These are phyloP conservation scores for Coemansia sp. DNA, from an alignment of 192 early-diverging fungal genomes.

Conservation along the genomic window DNA sequence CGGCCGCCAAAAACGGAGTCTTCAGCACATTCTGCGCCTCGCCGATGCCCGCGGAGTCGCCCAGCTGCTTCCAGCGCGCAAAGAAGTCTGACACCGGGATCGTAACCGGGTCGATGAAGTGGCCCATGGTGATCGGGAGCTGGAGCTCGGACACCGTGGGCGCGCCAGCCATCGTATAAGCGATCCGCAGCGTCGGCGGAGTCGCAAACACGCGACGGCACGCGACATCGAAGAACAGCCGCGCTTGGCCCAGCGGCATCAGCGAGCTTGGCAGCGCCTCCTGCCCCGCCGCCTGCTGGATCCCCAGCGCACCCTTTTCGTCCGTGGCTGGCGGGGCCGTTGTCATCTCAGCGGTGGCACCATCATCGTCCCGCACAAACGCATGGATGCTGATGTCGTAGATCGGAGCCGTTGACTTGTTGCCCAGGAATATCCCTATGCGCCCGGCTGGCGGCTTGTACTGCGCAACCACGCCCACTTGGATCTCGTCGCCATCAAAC, in stretches of 20 bases:
- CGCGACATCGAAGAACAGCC: conserved; percentile 72
- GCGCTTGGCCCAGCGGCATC: conserved; percentile 61
- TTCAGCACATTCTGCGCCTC: conserved; percentile 65
- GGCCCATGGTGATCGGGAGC: conserved; percentile 76
- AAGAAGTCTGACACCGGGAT: conserved; percentile 82
- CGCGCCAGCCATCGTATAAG: conserved; percentile 62
- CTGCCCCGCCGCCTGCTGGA: conserved; percentile 60
- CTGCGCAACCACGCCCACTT: conserved; percentile 91
- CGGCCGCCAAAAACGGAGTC: conserved; percentile 31
- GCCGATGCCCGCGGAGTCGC: conserved; percentile 59
- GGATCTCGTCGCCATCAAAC: conserved; percentile 85
- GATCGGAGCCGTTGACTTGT: conserved; percentile 76
- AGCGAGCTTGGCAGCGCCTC: conserved; percentile 70
- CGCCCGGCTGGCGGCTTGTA: conserved; percentile 89
- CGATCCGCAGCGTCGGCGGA: conserved; percentile 66
- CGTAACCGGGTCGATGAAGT: conserved; percentile 84
- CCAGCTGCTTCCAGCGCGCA: conserved; percentile 93
- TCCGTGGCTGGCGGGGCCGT: neutral
- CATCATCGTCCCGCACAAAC: conserved; percentile 53
- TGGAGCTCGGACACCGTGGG: conserved; percentile 62
- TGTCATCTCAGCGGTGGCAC: conserved; percentile 21
- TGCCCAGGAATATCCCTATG: conserved; percentile 87
- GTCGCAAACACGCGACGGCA: conserved; percentile 62
- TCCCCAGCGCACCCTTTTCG: conserved; percentile 34
- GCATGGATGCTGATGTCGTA: conserved; percentile 62